Conservation (phyloP, 2,329 filamentous ascomycete species). For the Penicillium italicum region DNA sequence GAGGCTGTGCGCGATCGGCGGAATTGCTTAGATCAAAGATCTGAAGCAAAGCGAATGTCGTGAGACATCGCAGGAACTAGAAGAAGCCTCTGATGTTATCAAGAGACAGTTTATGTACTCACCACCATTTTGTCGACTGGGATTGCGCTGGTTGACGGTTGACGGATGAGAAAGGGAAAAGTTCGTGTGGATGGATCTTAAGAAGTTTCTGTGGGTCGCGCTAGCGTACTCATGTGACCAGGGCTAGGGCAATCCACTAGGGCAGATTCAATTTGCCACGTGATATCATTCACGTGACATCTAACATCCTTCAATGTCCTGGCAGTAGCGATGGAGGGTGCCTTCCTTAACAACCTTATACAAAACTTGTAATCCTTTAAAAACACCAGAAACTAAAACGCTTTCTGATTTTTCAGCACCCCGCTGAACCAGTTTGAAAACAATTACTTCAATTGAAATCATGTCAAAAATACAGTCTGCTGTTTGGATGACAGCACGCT, state of each 20-base stretch:
- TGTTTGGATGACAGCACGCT: not conserved
- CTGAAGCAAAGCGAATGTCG: conserved; percentile 28
- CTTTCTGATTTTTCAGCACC: fast-evolving
- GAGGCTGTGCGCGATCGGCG: conserved; percentile 33
- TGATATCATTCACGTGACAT: not conserved
- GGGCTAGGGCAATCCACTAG: conserved; percentile 16
- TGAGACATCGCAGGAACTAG: conserved; percentile 22
- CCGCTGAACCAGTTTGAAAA: no score
- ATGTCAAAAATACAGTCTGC: not conserved
- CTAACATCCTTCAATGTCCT: not conserved
- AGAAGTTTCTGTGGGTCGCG: conserved; percentile 34
- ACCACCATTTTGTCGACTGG: conserved; percentile 58
- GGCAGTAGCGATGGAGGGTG: not conserved
- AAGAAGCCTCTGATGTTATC: conserved; percentile 23
- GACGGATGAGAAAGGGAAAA: conserved; percentile 35
- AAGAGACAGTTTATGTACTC: conserved; percentile 52
- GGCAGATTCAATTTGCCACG: not conserved
- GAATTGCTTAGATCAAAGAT: conserved; percentile 37
- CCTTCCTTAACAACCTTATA: not conserved
- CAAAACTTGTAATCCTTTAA: not conserved
- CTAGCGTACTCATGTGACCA: conserved; percentile 29
- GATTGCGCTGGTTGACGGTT: conserved; percentile 49
- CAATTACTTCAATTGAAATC: not conserved
- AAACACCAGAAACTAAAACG: not conserved
- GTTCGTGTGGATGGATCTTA: conserved; percentile 21